phyloP scores from a whole-genome alignment of 2,329 filamentous ascomycete species.

The Pyrenophora seminiperda region DNA sequence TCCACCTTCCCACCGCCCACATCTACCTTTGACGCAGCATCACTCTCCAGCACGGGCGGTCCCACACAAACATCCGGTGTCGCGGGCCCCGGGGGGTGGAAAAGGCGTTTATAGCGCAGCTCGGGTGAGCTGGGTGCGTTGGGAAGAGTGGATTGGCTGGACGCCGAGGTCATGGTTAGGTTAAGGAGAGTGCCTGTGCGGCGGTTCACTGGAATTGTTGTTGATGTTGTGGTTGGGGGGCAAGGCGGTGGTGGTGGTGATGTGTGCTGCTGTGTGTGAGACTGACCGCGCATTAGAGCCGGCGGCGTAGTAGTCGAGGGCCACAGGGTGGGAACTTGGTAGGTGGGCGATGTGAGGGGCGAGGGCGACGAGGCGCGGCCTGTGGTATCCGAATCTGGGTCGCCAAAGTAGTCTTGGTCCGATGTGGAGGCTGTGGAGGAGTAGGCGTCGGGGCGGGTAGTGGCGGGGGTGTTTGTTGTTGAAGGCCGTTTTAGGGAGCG shows the following conservation, averaged over 20 bases:
- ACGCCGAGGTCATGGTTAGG: constrained; percentile 34
- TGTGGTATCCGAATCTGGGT: constrained; percentile 41
- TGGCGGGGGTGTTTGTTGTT: no score
- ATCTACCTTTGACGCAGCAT: no score
- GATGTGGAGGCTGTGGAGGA: no score
- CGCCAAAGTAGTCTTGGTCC: constrained; percentile 40
- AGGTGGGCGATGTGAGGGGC: constrained; percentile 34
- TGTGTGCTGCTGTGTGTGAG: constrained; percentile 41
- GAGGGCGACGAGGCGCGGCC: constrained; percentile 42
- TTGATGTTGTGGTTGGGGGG: no score
- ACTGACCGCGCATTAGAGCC: constrained; percentile 6
- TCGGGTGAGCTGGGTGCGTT: constrained; percentile 47
- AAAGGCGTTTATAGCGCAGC: constrained; percentile 50
- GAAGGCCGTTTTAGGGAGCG: constrained; percentile 6
- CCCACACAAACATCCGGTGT: constrained; percentile 22
- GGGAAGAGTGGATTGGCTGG: neutral
- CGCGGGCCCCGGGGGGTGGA: constrained; percentile 40
- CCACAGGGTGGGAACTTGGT: constrained; percentile 30
- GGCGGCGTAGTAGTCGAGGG: constrained; percentile 33
- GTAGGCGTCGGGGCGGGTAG: no score
- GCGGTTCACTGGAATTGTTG: constrained; percentile 9
- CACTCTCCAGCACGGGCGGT: constrained; percentile 5
- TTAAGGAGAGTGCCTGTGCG: constrained; percentile 29
- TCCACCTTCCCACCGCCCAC: no score
- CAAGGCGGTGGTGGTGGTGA: constrained; percentile 14